A percentile compares a stretch with the other conserved stretches of the same genome.
These are phyloP conservation scores for Ophiostoma sp. DNA, from an alignment of 2,329 filamentous ascomycete species.

Conservation along the genomic window DNA sequence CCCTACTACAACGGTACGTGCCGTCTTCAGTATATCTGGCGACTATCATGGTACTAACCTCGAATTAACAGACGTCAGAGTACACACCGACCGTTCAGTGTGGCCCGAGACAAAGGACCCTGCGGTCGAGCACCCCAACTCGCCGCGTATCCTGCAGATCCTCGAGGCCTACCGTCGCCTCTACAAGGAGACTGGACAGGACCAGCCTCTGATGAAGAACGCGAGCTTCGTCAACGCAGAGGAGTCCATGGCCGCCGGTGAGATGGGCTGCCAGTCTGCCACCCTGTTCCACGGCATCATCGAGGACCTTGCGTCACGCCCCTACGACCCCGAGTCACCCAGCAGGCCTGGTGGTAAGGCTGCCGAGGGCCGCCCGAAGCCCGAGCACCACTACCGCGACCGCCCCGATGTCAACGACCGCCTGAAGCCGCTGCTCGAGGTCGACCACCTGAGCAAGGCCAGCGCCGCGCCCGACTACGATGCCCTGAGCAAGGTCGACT, in stretches of 20 bases:
- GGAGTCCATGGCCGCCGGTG: slow-evolving; percentile 43
- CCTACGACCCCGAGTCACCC: slow-evolving; percentile 32
- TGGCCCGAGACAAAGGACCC: slow-evolving; percentile 45
- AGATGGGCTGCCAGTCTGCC: slow-evolving; percentile 43
- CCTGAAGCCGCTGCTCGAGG: slow-evolving; percentile 36
- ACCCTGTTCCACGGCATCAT: slow-evolving; percentile 40
- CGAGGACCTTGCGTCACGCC: slow-evolving; percentile 33
- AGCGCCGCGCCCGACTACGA: slow-evolving; percentile 27
- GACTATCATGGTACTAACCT: background rate
- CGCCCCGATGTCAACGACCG: slow-evolving; percentile 32
- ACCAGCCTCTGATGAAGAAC: slow-evolving; percentile 45
- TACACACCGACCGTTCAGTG: slow-evolving; percentile 39
- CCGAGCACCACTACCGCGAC: slow-evolving; percentile 37
- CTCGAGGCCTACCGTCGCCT: slow-evolving; percentile 43
- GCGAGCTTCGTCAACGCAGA: slow-evolving; percentile 41
- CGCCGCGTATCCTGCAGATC: slow-evolving; percentile 44
- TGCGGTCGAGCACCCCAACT: slow-evolving; percentile 43
- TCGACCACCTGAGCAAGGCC: slow-evolving; percentile 36
- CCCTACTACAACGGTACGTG: slow-evolving; percentile 41
- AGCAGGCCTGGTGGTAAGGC: slow-evolving; percentile 34
- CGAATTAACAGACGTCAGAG: slow-evolving; percentile 34
- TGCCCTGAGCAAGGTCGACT: slow-evolving; percentile 38
- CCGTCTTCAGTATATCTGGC: background rate
- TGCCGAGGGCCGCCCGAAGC: slow-evolving; percentile 36
- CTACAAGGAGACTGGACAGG: slow-evolving; percentile 43